Evolutionary conservation across 1,284 basidiomycete species (phyloP), one percentile per base, ranked within the genome.

Genomic region (Boletus smithii): DNA sequence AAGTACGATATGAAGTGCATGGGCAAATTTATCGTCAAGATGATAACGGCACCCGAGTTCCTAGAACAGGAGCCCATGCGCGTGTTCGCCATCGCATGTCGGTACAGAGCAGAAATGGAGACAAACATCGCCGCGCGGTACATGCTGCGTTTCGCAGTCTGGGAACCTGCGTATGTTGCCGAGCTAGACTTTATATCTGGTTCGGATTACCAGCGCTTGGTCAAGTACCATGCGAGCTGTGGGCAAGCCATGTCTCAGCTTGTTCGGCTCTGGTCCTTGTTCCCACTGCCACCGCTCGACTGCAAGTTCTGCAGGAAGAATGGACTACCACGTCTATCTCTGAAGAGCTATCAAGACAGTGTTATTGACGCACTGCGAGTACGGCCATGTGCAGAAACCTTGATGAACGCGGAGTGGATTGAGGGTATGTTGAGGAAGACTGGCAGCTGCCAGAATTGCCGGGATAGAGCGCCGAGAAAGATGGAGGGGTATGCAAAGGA

Each of bases 51-150:
- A 37, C 65, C 63, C 40, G 47, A 60, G 16, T 75, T 79, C 53
- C 61, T 75, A 14, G 70, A 73, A 47, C 59, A 63, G 11, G 70
- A 75, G 31, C 73, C 77, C 17, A 54, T 80, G 47, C 70, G 73
- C n/a, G 75, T 76, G 13, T 80, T 75, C 50, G 76, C 75, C 1
- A 72, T 80, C 45, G 72, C 77, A 35, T 74, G 70, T 60, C 67
- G 67, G 13, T 74, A 74, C 52, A 68, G 69, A 23, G 73, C 75
- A 59, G 65, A 66, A 42, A 49, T 51, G 14, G 71, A 77, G 54
- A 73, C 72, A 8, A 68, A 65, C 33, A 52, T 64, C 18, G 77
- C 77, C 16, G 75, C 75, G 3, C 64, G 63, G 42, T 67, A 69
- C 49, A 72, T 73, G 44, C 61, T 78, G 14, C 68, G 67, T 36